Percentiles rank a stretch among this genome's conserved stretches.
These are phyloP conservation scores for Agapanthus africanus DNA, from an alignment of 106 monocot species.

Conservation along the genomic window DNA sequence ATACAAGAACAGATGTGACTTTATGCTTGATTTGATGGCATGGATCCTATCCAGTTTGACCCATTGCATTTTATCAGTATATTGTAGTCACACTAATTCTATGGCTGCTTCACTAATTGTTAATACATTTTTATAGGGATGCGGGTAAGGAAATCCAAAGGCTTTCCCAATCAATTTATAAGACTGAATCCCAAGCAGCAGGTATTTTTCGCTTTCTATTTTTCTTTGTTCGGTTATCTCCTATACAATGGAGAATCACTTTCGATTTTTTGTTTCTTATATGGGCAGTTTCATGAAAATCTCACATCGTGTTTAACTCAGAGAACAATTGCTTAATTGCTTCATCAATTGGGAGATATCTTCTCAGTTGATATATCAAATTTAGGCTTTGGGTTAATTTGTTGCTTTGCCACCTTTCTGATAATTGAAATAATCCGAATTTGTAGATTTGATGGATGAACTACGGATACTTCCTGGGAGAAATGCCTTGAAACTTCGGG, in stretches of 20 bases:
- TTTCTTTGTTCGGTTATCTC: not conserved
- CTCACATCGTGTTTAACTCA: too few relatives aligned
- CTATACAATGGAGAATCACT: not conserved
- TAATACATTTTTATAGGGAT: too few relatives aligned
- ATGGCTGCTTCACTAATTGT: too few relatives aligned
- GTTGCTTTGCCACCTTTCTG: too few relatives aligned
- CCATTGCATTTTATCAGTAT: not conserved
- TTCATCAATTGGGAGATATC: not conserved
- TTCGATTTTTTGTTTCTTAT: not conserved
- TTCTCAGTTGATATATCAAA: not conserved
- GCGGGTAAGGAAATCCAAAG: conserved; percentile 28
- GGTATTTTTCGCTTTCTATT: conserved; percentile 4
- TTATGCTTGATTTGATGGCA: not conserved
- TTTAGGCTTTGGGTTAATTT: not conserved
- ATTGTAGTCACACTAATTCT: not conserved
- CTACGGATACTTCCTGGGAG: conserved; percentile 20
- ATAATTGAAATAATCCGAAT: not conserved
- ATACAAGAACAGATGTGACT: not conserved
- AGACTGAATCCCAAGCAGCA: conserved; percentile 26
- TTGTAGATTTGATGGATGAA: conserved; percentile 22
- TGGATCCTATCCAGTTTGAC: too few relatives aligned
- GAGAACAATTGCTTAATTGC: not conserved
- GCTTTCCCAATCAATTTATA: conserved; percentile 23
- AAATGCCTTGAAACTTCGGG: conserved; percentile 25
- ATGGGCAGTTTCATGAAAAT: not conserved